Evolutionary conservation across 768 basidiomycete genomes (phyloP).

Genomic region (Suillus subaureus): DNA sequence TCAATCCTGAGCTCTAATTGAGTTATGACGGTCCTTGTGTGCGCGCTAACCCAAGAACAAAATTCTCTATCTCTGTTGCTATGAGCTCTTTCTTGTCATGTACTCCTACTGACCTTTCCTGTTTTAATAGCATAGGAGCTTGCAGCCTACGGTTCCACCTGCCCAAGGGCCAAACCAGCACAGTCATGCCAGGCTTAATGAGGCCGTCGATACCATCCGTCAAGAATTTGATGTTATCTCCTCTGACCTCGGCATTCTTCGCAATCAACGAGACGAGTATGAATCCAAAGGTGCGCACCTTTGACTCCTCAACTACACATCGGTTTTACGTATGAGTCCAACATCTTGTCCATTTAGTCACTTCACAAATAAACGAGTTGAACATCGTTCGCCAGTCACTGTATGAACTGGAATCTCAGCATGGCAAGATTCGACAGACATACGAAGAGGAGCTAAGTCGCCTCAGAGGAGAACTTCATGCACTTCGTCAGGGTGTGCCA

Average conservation of each 20-base stretch:
- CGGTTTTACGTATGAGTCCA: conserved; percentile 15
- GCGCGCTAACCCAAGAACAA: conserved; percentile 22
- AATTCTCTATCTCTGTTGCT: conserved; percentile 21
- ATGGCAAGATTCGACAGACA: conserved; percentile 81
- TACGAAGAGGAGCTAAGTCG: conserved; percentile 85
- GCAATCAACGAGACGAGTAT: conserved; percentile 85
- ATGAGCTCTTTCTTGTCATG: neutral
- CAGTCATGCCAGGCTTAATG: conserved; percentile 57
- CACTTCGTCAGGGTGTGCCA: conserved; percentile 44
- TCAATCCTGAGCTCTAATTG: neutral
- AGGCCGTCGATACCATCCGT: conserved; percentile 79
- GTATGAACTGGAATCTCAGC: conserved; percentile 89
- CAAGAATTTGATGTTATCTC: conserved; percentile 82
- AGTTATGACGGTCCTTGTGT: conserved; percentile 4
- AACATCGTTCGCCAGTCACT: conserved; percentile 87
- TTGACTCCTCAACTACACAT: neutral
- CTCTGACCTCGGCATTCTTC: conserved; percentile 64
- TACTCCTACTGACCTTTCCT: conserved; percentile 20
- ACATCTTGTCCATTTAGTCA: conserved; percentile 46
- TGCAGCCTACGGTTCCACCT: conserved; percentile 54
- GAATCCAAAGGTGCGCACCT: conserved; percentile 77
- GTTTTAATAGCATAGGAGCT: conserved; percentile 47
- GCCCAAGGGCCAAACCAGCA: conserved; percentile 44
- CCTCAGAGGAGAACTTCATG: conserved; percentile 68
- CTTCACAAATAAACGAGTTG: conserved; percentile 85